Evolutionary conservation across 495 filamentous ascomycete genomes (phyloP), one percentile per base, ranked within the genome.

Genomic region (Parathielavia appendiculata): DNA sequence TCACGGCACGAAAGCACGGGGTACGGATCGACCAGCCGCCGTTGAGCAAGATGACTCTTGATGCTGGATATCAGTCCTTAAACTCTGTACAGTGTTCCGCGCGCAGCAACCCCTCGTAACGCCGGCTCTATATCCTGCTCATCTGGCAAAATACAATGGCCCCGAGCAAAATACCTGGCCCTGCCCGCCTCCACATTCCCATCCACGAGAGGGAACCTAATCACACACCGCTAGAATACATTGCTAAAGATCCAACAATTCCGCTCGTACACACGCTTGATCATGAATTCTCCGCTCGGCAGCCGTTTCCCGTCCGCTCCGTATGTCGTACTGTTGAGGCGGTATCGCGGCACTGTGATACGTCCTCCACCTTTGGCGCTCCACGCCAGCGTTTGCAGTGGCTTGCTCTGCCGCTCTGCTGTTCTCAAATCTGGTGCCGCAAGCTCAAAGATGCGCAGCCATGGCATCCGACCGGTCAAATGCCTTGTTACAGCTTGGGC

Each of bases 391-490:
- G 51, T 34, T 26, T 14, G 39, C 19, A 20, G 11, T n/a, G 20
- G 35, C 12, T 32, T 53, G 23, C 11, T 17, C 19, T 47, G 44
- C 10, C 35, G 7, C 48, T 32, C 45, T 11, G 11, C 12, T 16
- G 22, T 1, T n/a, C 38, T 8, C 22, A 12, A 35, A 8, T 35
- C 13, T 20, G 43, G 36, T 23, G 23, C 35, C 8, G 45, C 38
- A 16, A 43, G 9, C 19, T 32, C 35, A 73, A n/a, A 73, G 59
- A 51, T 73, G 82, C 46, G 82, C 81, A 35, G 78, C 65, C 88
- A 95, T 91, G 58, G 87, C 82, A 71, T 98, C 93, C 60, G 86
- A 89, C 63, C 84, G 85, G 59, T 92, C 91, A 66, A 98, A 98
- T 2, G 90, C 84, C 70, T 85, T 85, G 69, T 86, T 87, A 76